Percentiles rank a stretch among this genome's conserved stretches.
Evolutionary conservation across 2,329 filamentous ascomycete genomes (phyloP).

Genomic region (Zarea fungicola): DNA sequence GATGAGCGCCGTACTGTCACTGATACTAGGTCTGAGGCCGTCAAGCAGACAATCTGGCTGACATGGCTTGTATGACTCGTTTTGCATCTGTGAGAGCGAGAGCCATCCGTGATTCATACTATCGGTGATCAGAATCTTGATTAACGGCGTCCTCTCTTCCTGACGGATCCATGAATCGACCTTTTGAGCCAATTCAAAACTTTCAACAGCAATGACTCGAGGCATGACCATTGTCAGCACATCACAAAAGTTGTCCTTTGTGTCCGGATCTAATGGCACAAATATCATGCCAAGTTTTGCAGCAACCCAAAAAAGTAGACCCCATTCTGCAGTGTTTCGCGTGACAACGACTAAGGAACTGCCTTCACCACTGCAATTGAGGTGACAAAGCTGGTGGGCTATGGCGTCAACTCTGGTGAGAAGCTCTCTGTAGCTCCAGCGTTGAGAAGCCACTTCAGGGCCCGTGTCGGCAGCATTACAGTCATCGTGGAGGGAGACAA

Average conservation of each 20-base stretch:
- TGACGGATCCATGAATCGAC: no score
- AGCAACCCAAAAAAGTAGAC: constrained; percentile 31
- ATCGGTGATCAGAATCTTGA: constrained; percentile 8
- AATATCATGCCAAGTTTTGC: constrained; percentile 30
- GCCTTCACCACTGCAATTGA: constrained; percentile 21
- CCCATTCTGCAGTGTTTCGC: constrained; percentile 35
- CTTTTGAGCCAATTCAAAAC: constrained; percentile 18
- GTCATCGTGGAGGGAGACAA: constrained; percentile 27
- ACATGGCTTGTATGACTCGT: background rate
- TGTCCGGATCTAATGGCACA: constrained; percentile 29
- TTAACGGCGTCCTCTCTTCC: no score
- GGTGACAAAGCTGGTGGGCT: constrained; percentile 6
- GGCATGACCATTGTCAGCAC: constrained; percentile 23
- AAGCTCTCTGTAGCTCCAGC: constrained; percentile 27
- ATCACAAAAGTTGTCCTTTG: constrained; percentile 19
- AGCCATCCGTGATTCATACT: background rate
- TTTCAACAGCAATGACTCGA: constrained; percentile 28
- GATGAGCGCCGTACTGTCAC: constrained; percentile 29
- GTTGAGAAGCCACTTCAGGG: background rate
- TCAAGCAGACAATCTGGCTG: constrained; percentile 2
- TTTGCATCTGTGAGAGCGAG: background rate
- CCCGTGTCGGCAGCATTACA: no score
- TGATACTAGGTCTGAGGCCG: background rate
- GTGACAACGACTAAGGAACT: constrained; percentile 28
- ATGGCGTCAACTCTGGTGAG: constrained; percentile 18